Base-by-base conservation (phyloP, 73 alveolate genomes). In the Durusdinium trenchii region DNA sequence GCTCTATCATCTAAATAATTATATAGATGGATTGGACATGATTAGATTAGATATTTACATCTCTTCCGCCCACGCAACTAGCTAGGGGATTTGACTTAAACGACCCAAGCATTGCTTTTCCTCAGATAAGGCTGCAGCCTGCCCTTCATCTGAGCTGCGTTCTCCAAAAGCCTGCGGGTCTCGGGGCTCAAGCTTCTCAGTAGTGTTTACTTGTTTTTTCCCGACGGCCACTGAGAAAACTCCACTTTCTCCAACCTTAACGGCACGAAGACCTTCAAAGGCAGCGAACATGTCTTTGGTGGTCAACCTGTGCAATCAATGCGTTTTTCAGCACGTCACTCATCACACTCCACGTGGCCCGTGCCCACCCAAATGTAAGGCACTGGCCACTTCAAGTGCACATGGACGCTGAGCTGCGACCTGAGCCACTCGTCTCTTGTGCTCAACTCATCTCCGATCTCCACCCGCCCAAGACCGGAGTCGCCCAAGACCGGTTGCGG, bases 241-340 rank as follows among this genome's bases (percentile, higher is more conserved):
- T 76, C 52, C 30, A 10, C 20, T 10, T 10, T 57, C 42, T 38
- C 87, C 40, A 9, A 45, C 91, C 91, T 81, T 81, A 43, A 81
- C 91, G 45, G 69, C 67, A 3, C 91, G 91, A 45, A 81, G 91
- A 28, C 91, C 67, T 1, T 81, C 91, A 30, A 81, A 81, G 62
- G 67, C 91, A 32, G 91, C 91, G 67, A 81, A 45, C 30, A 81
- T 81, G 46, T 81, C 91, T 81, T 81, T 81, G 91, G 91, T 81
- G 18, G 67, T 45, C 91, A 81, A 38, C 91, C 87, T 78, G 38
- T 40, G 62, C 0, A 42, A 45, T 5, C 32, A 78, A 43, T 28
- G 12, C 50, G 36, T 26, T 35, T 3, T 28, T 71, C 28, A 30
- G 50, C 6, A 7, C 1, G 51, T 48, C 30, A 32, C 9, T 28